A percentile compares a stretch with the other conserved stretches of the same genome.
Conservation (phyloP, 2,329 filamentous ascomycete genomes). For the Lasiodiplodia hormozganensis region DNA sequence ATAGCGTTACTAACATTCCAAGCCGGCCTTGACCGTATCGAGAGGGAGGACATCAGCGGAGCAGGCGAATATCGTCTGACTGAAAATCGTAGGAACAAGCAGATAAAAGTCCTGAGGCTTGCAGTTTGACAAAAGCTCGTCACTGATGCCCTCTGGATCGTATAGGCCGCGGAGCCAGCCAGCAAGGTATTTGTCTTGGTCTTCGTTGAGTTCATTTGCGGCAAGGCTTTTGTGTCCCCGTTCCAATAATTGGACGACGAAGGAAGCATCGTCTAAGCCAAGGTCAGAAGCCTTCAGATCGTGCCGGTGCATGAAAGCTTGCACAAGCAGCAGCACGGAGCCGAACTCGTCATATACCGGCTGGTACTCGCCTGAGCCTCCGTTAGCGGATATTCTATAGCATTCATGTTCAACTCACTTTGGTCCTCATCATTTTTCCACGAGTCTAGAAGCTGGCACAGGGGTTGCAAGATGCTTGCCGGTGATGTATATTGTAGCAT, state of each 20-base stretch:
- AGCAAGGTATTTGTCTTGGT: constrained; percentile 69
- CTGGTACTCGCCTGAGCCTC: constrained; percentile 71
- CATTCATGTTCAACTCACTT: constrained; percentile 43
- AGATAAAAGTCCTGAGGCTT: constrained; percentile 84
- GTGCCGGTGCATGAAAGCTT: constrained; percentile 80
- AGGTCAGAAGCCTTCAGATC: constrained; percentile 69
- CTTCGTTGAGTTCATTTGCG: constrained; percentile 68
- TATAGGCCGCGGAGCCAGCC: constrained; percentile 82
- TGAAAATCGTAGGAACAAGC: constrained; percentile 77
- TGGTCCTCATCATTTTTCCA: constrained; percentile 87
- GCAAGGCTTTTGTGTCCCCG: constrained; percentile 64
- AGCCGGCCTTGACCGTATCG: constrained; percentile 73
- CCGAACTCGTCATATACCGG: constrained; percentile 88
- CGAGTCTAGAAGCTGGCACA: constrained; percentile 77
- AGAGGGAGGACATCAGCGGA: constrained; percentile 70
- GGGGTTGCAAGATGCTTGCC: constrained; percentile 71
- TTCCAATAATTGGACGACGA: constrained; percentile 70
- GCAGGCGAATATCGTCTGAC: constrained; percentile 75
- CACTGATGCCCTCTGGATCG: constrained; percentile 72
- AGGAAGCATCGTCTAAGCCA: constrained; percentile 69
- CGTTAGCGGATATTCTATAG: background rate
- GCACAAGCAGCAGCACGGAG: constrained; percentile 73
- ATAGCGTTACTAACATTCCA: constrained; percentile 68
- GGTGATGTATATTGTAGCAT: constrained; percentile 78
- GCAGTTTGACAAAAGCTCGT: constrained; percentile 82